phyloP scores from a whole-genome alignment of 176 grass and related monocot genomes.

The maize (Zea mays) region Zm-B73-REFERENCE-NAM-5.0 NC_050097.1:213096001-213096500 shows the following conservation, averaged over 20 bases:
- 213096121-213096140: neutral
- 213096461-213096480: slow-evolving; percentile 2
- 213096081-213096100: neutral
- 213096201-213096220: slow-evolving; percentile 3
- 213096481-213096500: neutral
- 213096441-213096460: slow-evolving; percentile 8
- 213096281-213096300: neutral
- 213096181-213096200: neutral
- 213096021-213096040: neutral
- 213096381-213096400: neutral
- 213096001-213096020: neutral
- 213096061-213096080: slow-evolving; percentile 30
- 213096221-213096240: slow-evolving; percentile 11
- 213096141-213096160: neutral
- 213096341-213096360: neutral
- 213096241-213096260: slow-evolving; percentile 24
- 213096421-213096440: slow-evolving; percentile 32
- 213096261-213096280: neutral
- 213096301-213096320: neutral
- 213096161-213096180: slow-evolving; percentile 12
- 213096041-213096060: neutral
- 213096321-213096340: neutral
- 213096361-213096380: neutral
- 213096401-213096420: neutral
- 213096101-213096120: slow-evolving; percentile 25